Evolutionary conservation across 768 basidiomycete species (phyloP).

Genomic region (Termitomyces titanicus): DNA sequence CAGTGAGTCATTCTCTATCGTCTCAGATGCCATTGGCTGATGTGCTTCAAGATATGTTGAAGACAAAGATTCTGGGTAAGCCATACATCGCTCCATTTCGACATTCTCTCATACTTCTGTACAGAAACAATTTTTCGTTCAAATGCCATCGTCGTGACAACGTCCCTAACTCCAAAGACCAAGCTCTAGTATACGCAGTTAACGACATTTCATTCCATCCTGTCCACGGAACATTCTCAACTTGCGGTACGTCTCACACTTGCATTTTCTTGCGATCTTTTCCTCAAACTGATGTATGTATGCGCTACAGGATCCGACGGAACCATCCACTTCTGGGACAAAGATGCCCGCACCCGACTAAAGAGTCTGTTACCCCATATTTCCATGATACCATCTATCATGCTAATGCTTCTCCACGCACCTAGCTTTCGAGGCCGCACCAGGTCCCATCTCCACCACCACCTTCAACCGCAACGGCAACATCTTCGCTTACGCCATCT

Average conservation of each 20-base stretch:
- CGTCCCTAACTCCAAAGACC: slow-evolving; percentile 54
- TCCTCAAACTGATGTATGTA: background rate
- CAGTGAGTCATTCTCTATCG: slow-evolving; percentile 59
- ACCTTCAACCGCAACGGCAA: slow-evolving; percentile 85
- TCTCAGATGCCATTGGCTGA: background rate
- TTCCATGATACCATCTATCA: background rate
- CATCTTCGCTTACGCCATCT: slow-evolving; percentile 89
- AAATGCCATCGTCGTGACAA: slow-evolving; percentile 72
- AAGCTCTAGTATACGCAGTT: slow-evolving; percentile 73
- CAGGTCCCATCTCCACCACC: slow-evolving; percentile 75
- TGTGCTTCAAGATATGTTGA: slow-evolving; percentile 66
- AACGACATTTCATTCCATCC: slow-evolving; percentile 88
- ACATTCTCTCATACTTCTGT: background rate
- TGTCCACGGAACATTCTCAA: slow-evolving; percentile 81
- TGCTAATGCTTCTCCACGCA: background rate
- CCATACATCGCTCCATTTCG: background rate
- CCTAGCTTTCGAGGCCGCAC: slow-evolving; percentile 67
- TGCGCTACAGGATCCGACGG: slow-evolving; percentile 65
- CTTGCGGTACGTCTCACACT: slow-evolving; percentile 48
- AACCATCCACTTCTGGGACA: slow-evolving; percentile 93
- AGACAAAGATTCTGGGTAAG: slow-evolving; percentile 72
- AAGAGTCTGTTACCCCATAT: slow-evolving; percentile 55
- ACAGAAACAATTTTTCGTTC: slow-evolving; percentile 82
- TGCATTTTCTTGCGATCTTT: slow-evolving; percentile 10
- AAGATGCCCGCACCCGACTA: slow-evolving; percentile 86